These are phyloP conservation scores for Ogataea populi-albae DNA, from an alignment of 805 yeast genomes.

Conservation along the genomic window DNA sequence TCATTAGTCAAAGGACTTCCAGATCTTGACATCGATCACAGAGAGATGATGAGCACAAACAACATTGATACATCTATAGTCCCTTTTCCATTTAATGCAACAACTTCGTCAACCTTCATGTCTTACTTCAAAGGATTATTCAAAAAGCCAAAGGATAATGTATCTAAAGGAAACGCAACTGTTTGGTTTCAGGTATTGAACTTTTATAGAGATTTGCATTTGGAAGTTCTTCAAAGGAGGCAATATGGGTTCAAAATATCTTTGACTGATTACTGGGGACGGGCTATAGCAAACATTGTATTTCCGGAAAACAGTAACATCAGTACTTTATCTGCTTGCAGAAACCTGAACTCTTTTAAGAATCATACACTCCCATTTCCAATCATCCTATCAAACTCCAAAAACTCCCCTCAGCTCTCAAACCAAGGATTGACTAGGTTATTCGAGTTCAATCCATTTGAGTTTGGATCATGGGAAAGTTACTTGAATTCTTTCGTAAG, in stretches of 20 bases:
- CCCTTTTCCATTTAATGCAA: constrained; percentile 9
- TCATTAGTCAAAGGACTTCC: constrained; percentile 59
- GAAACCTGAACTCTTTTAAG: constrained; percentile 36
- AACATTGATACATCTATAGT: not conserved
- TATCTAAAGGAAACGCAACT: constrained; percentile 11
- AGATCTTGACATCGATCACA: constrained; percentile 41
- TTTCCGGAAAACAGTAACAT: constrained; percentile 38
- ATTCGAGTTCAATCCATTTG: constrained; percentile 62
- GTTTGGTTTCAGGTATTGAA: constrained; percentile 30
- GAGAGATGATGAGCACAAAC: constrained; percentile 3
- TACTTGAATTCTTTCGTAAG: constrained; percentile 45
- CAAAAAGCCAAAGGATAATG: constrained; percentile 4
- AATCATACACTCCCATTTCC: constrained; percentile 47
- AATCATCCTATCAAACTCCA: constrained; percentile 40
- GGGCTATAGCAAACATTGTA: constrained; percentile 51
- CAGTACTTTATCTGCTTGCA: constrained; percentile 38
- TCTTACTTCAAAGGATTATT: constrained; percentile 12
- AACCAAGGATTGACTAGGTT: constrained; percentile 40
- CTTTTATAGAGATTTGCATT: constrained; percentile 52
- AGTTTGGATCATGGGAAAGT: constrained; percentile 67
- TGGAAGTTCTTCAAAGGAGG: constrained; percentile 52
- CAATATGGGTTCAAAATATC: constrained; percentile 52
- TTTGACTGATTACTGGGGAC: constrained; percentile 68
- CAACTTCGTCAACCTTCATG: constrained; percentile 12
- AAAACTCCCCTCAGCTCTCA: constrained; percentile 32